phyloP scores from a whole-genome alignment of 192 early-diverging fungal species.

The Linnemannia exigua region DNA sequence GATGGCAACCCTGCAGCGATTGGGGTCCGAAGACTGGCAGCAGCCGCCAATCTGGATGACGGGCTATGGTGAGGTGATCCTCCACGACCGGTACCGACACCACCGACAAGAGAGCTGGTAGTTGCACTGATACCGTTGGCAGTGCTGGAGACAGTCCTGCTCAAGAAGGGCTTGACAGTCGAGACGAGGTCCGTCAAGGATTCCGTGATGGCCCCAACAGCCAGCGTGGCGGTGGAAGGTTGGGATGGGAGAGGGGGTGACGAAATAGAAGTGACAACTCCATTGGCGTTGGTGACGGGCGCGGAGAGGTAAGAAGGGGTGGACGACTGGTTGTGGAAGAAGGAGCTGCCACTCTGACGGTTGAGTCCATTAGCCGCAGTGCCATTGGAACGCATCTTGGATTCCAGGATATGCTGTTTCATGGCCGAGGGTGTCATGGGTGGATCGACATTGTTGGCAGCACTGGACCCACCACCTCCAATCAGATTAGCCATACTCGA shows the following conservation, averaged over 20 bases:
- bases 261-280: constrained; percentile 9
- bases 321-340: constrained; percentile 7
- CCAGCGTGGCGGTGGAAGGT: background rate
- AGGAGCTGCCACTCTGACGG: constrained; percentile 19
- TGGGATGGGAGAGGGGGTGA: constrained; percentile 13
- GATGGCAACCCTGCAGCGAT: constrained; percentile 49
- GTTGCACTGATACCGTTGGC: background rate
- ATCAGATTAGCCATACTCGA: background rate
- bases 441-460: constrained; percentile 5
- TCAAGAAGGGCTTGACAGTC: constrained; percentile 39
- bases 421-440: constrained; percentile 33
- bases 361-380: background rate
- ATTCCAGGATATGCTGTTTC: constrained; percentile 43
- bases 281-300: constrained; percentile 18
- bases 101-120: constrained; percentile 26
- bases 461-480: background rate
- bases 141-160: constrained; percentile 24
- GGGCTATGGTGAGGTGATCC: constrained; percentile 29
- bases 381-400: constrained; percentile 22
- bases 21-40: constrained; percentile 36
- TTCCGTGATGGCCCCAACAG: constrained; percentile 34
- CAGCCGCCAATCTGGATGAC: constrained; percentile 44
- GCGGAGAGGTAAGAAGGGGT: background rate
- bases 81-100: constrained; percentile 29
- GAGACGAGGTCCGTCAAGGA: constrained; percentile 36